Conservation (phyloP, 2,329 filamentous ascomycete species). For the Pyrenochaeta sp. region DNA sequence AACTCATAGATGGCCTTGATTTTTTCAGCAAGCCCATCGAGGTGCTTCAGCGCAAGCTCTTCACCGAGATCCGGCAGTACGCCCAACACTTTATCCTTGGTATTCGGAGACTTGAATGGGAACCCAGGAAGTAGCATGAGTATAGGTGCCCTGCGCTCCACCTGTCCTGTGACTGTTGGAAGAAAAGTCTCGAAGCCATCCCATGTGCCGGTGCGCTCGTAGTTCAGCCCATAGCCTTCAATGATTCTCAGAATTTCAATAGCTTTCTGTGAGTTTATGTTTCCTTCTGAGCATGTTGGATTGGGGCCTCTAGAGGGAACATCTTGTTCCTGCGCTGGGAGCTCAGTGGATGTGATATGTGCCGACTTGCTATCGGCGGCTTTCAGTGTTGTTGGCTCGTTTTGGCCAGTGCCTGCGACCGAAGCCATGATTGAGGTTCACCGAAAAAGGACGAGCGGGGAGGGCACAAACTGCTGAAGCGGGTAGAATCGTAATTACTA, state of each 20-base stretch:
- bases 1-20: slow-evolving; percentile 52
- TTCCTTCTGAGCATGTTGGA: not conserved
- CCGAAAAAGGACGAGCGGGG: not conserved
- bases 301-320: not conserved
- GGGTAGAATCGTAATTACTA: not conserved
- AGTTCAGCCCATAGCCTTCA: slow-evolving; percentile 34
- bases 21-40: slow-evolving; percentile 53
- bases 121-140: slow-evolving; percentile 62
- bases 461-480: not conserved
- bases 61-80: slow-evolving; percentile 54
- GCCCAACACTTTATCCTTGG: slow-evolving; percentile 63
- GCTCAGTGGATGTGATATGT: slow-evolving; percentile 1
- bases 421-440: not conserved
- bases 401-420: not conserved
- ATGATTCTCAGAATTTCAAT: slow-evolving; percentile 26
- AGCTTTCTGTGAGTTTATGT: slow-evolving; percentile 12
- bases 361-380: not conserved
- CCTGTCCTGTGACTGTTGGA: slow-evolving; percentile 26
- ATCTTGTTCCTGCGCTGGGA: not conserved
- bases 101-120: slow-evolving; percentile 69
- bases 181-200: slow-evolving; percentile 35
- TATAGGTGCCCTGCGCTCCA: slow-evolving; percentile 29
- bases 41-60: slow-evolving; percentile 53
- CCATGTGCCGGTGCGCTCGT: slow-evolving; percentile 34
- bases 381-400: not conserved